Evolutionary conservation across 75 land plant genomes (phyloP).

Genomic region (Sequoia sempervirens): DNA sequence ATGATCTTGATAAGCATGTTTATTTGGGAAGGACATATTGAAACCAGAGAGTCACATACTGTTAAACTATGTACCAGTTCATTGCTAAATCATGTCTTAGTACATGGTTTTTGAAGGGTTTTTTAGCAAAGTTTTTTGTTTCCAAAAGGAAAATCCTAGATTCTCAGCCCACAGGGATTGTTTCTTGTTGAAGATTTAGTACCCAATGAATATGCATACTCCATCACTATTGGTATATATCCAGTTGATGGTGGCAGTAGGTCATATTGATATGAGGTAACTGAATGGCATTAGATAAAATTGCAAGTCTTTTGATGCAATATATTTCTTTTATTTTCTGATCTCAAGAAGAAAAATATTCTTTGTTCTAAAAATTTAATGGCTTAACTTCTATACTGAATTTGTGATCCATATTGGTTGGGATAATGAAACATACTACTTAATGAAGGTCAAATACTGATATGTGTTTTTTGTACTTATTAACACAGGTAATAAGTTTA

Average conservation of each 20-base stretch:
- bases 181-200: neutral
- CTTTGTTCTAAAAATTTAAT: neutral
- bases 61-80: too few relatives aligned
- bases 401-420: neutral
- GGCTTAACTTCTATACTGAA: neutral
- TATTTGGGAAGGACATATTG: too few relatives aligned
- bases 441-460: neutral
- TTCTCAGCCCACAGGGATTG: neutral
- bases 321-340: neutral
- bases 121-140: neutral
- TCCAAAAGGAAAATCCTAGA: neutral
- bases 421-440: neutral
- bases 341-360: neutral
- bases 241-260: neutral
- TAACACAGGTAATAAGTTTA: slow-evolving; percentile 52
- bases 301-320: neutral
- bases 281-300: neutral
- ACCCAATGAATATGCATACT: neutral
- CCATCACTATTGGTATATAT: neutral
- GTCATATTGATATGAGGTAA: neutral
- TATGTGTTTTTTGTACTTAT: neutral
- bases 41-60: too few relatives aligned
- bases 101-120: neutral
- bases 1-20: too few relatives aligned
- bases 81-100: too few relatives aligned